These are phyloP conservation scores for Barnettozyma vustinii DNA, from an alignment of 805 yeast species.

Conservation along the genomic window DNA sequence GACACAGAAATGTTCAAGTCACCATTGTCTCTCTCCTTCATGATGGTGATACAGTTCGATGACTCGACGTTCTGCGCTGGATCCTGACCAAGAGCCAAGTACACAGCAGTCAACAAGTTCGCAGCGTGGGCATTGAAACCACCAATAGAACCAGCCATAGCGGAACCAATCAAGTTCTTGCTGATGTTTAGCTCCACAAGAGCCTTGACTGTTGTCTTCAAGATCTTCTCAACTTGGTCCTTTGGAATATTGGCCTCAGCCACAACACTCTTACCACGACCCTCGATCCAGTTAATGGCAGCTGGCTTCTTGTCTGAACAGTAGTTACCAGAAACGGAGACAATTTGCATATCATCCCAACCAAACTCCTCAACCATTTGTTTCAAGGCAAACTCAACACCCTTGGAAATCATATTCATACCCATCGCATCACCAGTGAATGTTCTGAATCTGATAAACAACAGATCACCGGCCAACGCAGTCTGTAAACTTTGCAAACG, in stretches of 20 bases:
- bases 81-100: constrained; percentile 95
- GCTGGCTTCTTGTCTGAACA: constrained; percentile 98
- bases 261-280: constrained; percentile 96
- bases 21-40: constrained; percentile 74
- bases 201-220: constrained; percentile 90
- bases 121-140: constrained; percentile 99
- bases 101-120: constrained; percentile 90
- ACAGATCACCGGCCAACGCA: constrained; percentile 87
- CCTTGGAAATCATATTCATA: constrained; percentile 99
- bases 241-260: constrained; percentile 92
- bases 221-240: constrained; percentile 70
- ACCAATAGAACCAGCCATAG: constrained; percentile 97
- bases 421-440: constrained; percentile 99
- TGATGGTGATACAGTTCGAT: constrained; percentile 93
- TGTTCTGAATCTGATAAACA: constrained; percentile 92
- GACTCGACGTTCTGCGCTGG: constrained; percentile 99
- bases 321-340: constrained; percentile 94
- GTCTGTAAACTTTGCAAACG: constrained; percentile 86
- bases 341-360: constrained; percentile 88
- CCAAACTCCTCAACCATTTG: constrained; percentile 86
- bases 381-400: constrained; percentile 83
- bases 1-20: constrained; percentile 91
- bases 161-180: constrained; percentile 92
- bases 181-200: constrained; percentile 83
- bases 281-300: constrained; percentile 98